Base-by-base conservation (phyloP, 306 rosid species). In the Argentina anserina region DNA sequence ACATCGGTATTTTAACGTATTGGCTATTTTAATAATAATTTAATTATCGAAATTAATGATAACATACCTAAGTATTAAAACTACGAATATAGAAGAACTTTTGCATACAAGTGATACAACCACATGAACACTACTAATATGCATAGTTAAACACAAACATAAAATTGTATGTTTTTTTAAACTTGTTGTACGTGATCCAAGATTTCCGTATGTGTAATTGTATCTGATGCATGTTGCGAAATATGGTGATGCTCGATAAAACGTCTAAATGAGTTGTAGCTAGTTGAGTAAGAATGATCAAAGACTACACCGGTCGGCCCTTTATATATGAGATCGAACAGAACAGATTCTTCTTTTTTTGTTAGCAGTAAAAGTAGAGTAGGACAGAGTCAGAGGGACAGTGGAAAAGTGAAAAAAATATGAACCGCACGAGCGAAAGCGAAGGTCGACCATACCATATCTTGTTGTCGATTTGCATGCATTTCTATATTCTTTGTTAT, bases 391-490 rank as follows among this genome's bases (percentile, higher is more conserved):
- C 12, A 18, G 6, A 9, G 43, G 46, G 31, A 12, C 60, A 5
- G 64, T 37, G 40, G 53, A 28, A 67, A 60, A 11, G 46, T 37
- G 29, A 42, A 26, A 36, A 31, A 11, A 36, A 21, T 18, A 25
- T 37, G 28, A 13, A 36, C 42, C 70, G 71, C 75, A 61, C 71
- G 71, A 39, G 39, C 34, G 68, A 62, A 34, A 69, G 45, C n/a
- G 72, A 36, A 68, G 31, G 37, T 28, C 64, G 37, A 47, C 21
- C 2, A 15, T 47, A 2, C 28, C 12, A n/a, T 47, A 21, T 20
- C 13, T 33, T n/a, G 43, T 2, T 31, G 45, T 69, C 72, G 72
- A 39, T 36, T 47, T 58, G 18, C 64, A 5, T 26, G 34, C 63
- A 36, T 56, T 56, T 56, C 18, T 56, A 56, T 56, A 4, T 56